Conservation (phyloP, 768 basidiomycete genomes). For the Mycena capillaripes region DNA sequence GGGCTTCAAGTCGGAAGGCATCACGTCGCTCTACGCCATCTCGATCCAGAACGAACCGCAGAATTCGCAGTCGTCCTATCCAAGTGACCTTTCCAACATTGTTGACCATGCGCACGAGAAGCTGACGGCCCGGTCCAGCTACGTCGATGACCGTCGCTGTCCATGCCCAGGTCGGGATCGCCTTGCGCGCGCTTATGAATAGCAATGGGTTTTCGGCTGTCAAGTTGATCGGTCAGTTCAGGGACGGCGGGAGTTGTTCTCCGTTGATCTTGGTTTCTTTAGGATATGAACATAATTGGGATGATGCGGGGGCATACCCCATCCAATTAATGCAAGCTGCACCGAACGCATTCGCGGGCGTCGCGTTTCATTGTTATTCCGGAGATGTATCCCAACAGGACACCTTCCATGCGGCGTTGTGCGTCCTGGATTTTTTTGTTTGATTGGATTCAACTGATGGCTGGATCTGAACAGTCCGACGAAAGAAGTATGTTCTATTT, state of each 20-base stretch:
- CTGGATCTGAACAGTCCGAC: constrained; percentile 17
- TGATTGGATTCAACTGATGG: background rate
- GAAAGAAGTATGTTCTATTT: constrained; percentile 22
- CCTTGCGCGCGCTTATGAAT: constrained; percentile 71
- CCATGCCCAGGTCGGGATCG: constrained; percentile 71
- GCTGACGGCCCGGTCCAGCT: constrained; percentile 38
- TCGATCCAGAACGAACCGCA: constrained; percentile 73
- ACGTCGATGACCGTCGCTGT: constrained; percentile 65
- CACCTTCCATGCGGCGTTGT: constrained; percentile 64
- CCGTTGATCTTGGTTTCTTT: background rate
- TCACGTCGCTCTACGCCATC: constrained; percentile 71
- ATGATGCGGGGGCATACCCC: constrained; percentile 73
- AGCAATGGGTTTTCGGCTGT: constrained; percentile 70
- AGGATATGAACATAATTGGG: constrained; percentile 80
- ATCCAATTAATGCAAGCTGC: constrained; percentile 73
- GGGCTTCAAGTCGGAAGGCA: constrained; percentile 74
- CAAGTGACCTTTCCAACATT: constrained; percentile 45
- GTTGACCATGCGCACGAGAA: background rate
- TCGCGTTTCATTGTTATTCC: constrained; percentile 80
- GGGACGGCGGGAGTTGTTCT: background rate
- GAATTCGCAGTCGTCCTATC: constrained; percentile 77
- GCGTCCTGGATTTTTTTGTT: constrained; percentile 21
- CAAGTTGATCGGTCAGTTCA: constrained; percentile 67
- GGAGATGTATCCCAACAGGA: constrained; percentile 64
- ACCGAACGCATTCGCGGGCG: constrained; percentile 70